Base-by-base conservation (phyloP, 805 yeast genomes). In the Komagataella ulmi region DNA sequence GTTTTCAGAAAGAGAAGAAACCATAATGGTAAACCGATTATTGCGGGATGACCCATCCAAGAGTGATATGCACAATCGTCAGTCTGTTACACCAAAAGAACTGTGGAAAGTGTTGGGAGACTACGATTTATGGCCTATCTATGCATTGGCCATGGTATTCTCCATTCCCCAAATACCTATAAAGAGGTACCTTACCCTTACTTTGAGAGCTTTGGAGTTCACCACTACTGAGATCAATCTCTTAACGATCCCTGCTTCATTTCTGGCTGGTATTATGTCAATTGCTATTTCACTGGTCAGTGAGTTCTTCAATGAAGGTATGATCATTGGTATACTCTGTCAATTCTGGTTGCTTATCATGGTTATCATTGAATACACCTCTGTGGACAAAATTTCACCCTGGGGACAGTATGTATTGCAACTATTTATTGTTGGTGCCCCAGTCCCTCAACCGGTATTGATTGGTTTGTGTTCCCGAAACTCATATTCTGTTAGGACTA, bases 41-140 rank as follows among this genome's bases (percentile, higher is more conserved):
- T 62, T 81, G 49, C 65, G 85, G 56, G 85, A 81, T 59, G 87
- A 81, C 58, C 86, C 86, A 23, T 58, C 73, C 8, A 75, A 75
- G 66, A 83, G 85, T 19, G 83, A 78, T 54, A 79, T 80, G 85
- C 71, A 80, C 59, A 80, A 81, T 59, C 69, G 83, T 59, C 75
- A 77, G 56, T 79, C 80, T 5, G 60, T 81, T 17, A 61, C 71
- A 2, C 54, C 65, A 4, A 68, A 60, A 47, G 70, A 66, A 61
- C 55, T 81, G n/a, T 61, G 65, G 56, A 56, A 63, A n/a, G 65
- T 78, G 2, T 49, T 79, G 8, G 45, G 56, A 1, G 85, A 81
- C 58, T 76, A 67, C 58, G 76, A 77, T 59, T 53, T 80, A 53
- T 71, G 81, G 76, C 85, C 85, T 24, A 61, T 79, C 24, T 78